Conservation (phyloP, 805 yeast species). For the Groenewaldozyma tartarivorans region DNA sequence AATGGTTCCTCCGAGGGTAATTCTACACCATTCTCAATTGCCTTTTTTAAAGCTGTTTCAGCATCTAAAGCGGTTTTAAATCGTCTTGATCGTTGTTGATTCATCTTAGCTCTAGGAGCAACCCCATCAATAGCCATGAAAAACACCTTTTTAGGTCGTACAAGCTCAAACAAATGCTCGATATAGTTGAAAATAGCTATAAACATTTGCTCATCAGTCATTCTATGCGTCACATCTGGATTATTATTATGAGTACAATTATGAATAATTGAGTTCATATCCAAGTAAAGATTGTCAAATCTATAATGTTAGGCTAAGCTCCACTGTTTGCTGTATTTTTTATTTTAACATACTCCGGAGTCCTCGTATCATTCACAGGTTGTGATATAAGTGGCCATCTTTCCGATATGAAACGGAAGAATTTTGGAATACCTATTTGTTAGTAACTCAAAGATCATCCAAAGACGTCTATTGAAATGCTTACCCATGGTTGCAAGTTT, state of each 20-base stretch:
- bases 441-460: not conserved
- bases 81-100: conserved; percentile 93
- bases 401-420: conserved; percentile 92
- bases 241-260: conserved; percentile 85
- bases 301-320: too few species aligned
- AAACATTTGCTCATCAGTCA: conserved; percentile 87
- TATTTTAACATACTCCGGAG: conserved; percentile 50
- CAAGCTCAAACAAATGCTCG: conserved; percentile 82
- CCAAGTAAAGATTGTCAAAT: conserved; percentile 88
- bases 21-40: conserved; percentile 60
- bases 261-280: conserved; percentile 93
- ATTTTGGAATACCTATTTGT: conserved; percentile 83
- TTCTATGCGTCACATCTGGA: conserved; percentile 47
- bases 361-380: conserved; percentile 65
- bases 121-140: conserved; percentile 99
- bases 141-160: conserved; percentile 76
- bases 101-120: conserved; percentile 98
- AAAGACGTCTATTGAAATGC: conserved; percentile 1
- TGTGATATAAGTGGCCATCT: conserved; percentile 97
- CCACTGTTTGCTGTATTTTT: not conserved
- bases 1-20: conserved; percentile 79
- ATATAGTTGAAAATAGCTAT: conserved; percentile 89
- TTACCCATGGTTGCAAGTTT: not conserved
- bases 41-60: conserved; percentile 65
- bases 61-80: conserved; percentile 92